Evolutionary conservation across 2,329 filamentous ascomycete species (phyloP), one percentile per base, ranked within the genome.

Genomic region (Zelopaecilomyces penicillatus): DNA sequence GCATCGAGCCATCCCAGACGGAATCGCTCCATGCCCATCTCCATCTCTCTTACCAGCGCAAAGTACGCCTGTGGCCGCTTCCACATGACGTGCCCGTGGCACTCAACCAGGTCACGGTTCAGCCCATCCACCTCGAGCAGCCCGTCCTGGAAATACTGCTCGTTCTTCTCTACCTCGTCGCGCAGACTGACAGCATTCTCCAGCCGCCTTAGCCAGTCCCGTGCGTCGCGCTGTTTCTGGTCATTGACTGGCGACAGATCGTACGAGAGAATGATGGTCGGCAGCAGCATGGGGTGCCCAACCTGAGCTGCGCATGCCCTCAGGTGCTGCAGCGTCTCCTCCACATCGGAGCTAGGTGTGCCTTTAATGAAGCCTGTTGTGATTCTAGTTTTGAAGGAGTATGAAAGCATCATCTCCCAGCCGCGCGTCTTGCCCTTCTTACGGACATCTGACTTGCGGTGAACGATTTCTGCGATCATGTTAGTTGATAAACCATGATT

Each of bases 381-480:
- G 50, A 80, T 69, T 51, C 65, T 64, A 3, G 70, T 73, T 9
- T 60, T 65, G 61, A 81, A 73, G 39, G 68, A 71, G 59, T 82
- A 68, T 3, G 76, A 79, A 33, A 82, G 69, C 67, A 79, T 78
- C 44, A 81, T 67, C 62, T 82, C 79, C 76, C 77, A 82, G 37
- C 79, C 79, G 44, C 79, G 73, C 11, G 78, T 82, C 55, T 69
- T 70, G 49, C 76, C 78, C 63, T 77, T 80, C 57, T 82, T 82
- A 41, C 76, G 74, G 31, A 82, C 78, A 54, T 82, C 78, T n/a
- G 75, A 80, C 60, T 82, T 82, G 52, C 79, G 74, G 56, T 78
- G 79, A 47, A 82, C 70, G 52, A 82, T 75, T 54, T 82, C 73
- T 76, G 30, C 19, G 3, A 8, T 5, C 11, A 31, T 10, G 32